phyloP scores from a whole-genome alignment of 2,329 filamentous ascomycete species.

The Fusarium sp. region DNA sequence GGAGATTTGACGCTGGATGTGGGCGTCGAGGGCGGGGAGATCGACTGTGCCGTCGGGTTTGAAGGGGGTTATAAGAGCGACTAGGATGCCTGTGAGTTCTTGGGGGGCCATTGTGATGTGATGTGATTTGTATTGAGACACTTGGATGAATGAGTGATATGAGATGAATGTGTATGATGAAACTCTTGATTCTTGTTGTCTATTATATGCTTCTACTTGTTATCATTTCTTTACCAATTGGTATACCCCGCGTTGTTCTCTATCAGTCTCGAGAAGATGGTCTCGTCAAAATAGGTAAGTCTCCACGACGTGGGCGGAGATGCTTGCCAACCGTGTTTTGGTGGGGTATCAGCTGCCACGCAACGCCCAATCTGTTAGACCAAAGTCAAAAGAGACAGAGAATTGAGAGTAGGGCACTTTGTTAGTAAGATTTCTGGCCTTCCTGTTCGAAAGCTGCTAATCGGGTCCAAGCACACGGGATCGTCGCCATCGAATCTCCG shows the following conservation, averaged over 20 bases:
- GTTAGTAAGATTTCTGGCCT: neutral
- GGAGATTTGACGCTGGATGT: constrained; percentile 56
- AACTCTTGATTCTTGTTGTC: neutral
- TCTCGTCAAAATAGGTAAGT: constrained; percentile 32
- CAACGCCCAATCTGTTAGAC: neutral
- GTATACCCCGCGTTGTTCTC: constrained; percentile 25
- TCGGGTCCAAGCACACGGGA: neutral
- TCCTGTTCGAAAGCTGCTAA: neutral
- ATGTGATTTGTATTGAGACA: neutral
- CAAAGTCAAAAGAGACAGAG: neutral
- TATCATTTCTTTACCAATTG: neutral
- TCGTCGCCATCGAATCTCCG: neutral
- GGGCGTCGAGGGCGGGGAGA: constrained; percentile 42
- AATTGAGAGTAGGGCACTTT: neutral
- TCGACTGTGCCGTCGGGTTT: constrained; percentile 55
- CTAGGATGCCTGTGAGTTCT: constrained; percentile 54
- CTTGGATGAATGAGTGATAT: neutral
- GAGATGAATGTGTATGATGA: neutral
- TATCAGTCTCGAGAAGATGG: neutral
- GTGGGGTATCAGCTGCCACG: neutral
- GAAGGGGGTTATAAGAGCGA: constrained; percentile 60
- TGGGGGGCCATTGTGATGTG: constrained; percentile 27
- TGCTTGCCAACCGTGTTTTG: neutral
- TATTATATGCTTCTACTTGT: constrained; percentile 20
- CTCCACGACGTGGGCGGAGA: constrained; percentile 31